phyloP scores from a whole-genome alignment of 495 filamentous ascomycete genomes.

The Podospora bellae-mahoneyi region DNA sequence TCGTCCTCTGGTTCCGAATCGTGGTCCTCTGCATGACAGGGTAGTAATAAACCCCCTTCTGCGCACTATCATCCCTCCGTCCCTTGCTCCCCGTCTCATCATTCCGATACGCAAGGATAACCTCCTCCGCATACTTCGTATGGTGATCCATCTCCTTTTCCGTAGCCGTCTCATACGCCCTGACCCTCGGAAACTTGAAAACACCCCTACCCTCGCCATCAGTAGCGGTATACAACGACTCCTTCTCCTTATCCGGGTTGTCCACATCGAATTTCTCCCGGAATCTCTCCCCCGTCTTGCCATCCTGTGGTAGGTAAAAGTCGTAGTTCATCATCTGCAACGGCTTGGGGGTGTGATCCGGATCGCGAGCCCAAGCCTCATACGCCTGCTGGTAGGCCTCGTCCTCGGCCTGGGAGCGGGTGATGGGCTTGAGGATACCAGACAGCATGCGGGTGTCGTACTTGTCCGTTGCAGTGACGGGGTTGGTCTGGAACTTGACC shows the following conservation, averaged over 20 bases:
- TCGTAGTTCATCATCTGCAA: slow-evolving; percentile 72
- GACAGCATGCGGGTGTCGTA: slow-evolving; percentile 82
- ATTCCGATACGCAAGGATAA: slow-evolving; percentile 50
- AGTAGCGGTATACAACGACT: slow-evolving; percentile 60
- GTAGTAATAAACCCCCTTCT: slow-evolving; percentile 84
- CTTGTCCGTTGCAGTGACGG: slow-evolving; percentile 52
- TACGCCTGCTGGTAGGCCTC: slow-evolving; percentile 47
- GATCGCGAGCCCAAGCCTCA: slow-evolving; percentile 61
- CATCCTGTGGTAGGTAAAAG: slow-evolving; percentile 66
- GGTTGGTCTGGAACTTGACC: slow-evolving; percentile 84
- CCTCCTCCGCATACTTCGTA: slow-evolving; percentile 57
- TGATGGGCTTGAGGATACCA: slow-evolving; percentile 68
- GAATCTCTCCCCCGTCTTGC: slow-evolving; percentile 56
- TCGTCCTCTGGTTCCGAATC: slow-evolving; percentile 54
- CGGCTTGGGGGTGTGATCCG: slow-evolving; percentile 57
- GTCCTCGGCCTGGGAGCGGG: slow-evolving; percentile 49
- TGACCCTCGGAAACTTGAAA: slow-evolving; percentile 73
- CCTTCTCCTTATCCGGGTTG: slow-evolving; percentile 65
- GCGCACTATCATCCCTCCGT: slow-evolving; percentile 31
- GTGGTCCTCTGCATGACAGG: slow-evolving; percentile 68
- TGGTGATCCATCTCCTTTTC: slow-evolving; percentile 64
- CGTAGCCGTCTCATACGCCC: slow-evolving; percentile 77
- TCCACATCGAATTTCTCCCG: slow-evolving; percentile 68
- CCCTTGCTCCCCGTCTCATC: slow-evolving; percentile 33
- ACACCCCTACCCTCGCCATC: slow-evolving; percentile 37